Conservation (phyloP, 2,329 filamentous ascomycete genomes). For the Ceratocystis albifundus region DNA sequence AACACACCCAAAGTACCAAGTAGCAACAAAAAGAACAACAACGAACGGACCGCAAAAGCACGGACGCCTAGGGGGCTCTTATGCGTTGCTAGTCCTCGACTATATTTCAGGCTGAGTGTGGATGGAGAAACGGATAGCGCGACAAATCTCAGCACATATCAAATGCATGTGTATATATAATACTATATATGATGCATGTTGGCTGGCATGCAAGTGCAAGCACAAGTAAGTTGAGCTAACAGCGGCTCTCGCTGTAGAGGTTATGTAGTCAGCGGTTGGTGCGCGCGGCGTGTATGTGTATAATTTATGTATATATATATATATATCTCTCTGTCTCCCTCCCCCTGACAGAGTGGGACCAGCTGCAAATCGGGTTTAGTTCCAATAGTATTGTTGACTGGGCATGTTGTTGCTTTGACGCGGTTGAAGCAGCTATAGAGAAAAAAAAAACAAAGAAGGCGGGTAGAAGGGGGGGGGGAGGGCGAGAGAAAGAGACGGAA, state of each 20-base stretch:
- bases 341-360: background rate
- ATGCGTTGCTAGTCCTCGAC: background rate
- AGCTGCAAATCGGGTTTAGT: background rate
- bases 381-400: background rate
- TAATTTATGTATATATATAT: background rate
- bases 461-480: background rate
- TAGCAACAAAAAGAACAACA: background rate
- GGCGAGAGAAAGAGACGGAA: background rate
- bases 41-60: background rate
- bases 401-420: background rate
- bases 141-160: background rate
- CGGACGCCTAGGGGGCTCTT: background rate
- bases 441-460: background rate
- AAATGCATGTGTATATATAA: background rate
- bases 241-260: background rate
- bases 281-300: too few species aligned
- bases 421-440: background rate
- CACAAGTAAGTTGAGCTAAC: too few species aligned
- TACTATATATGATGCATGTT: background rate
- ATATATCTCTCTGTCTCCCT: background rate
- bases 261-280: background rate
- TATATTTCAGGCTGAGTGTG: background rate
- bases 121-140: background rate
- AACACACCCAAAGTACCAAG: background rate
- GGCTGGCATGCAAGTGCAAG: background rate